Percentiles rank a stretch among this genome's conserved stretches.
These are phyloP conservation scores for Tuber microsphaerosporum DNA, from an alignment of 495 filamentous ascomycete genomes.

Conservation along the genomic window DNA sequence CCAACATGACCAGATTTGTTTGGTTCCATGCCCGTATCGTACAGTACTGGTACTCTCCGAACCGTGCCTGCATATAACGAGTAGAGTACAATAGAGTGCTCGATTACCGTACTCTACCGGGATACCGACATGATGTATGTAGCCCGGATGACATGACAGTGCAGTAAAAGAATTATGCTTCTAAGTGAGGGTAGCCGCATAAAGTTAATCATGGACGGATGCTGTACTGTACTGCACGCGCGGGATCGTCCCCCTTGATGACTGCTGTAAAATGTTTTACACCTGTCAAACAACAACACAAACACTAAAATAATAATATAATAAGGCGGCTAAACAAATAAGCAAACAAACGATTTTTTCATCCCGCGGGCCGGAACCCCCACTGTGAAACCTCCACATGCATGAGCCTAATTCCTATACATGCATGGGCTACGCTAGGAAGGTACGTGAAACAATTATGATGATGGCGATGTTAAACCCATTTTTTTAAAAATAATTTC, in stretches of 20 bases:
- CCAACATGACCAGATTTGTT: background rate
- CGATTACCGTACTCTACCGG: background rate
- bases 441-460: background rate
- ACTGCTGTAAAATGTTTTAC: conserved; percentile 3
- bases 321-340: background rate
- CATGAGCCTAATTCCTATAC: background rate
- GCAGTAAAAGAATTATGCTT: background rate
- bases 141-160: background rate
- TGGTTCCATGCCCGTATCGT: background rate
- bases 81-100: background rate
- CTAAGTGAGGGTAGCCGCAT: background rate
- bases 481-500: no score
- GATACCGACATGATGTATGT: background rate
- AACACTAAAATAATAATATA: background rate
- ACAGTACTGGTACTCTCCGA: background rate
- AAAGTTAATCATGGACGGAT: background rate
- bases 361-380: background rate
- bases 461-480: background rate
- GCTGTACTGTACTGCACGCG: background rate
- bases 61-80: background rate
- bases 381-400: background rate
- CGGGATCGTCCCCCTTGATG: background rate
- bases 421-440: background rate
- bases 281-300: background rate
- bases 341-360: background rate